Evolutionary conservation across 768 basidiomycete species (phyloP).

Genomic region (Albatrellus ellisii): DNA sequence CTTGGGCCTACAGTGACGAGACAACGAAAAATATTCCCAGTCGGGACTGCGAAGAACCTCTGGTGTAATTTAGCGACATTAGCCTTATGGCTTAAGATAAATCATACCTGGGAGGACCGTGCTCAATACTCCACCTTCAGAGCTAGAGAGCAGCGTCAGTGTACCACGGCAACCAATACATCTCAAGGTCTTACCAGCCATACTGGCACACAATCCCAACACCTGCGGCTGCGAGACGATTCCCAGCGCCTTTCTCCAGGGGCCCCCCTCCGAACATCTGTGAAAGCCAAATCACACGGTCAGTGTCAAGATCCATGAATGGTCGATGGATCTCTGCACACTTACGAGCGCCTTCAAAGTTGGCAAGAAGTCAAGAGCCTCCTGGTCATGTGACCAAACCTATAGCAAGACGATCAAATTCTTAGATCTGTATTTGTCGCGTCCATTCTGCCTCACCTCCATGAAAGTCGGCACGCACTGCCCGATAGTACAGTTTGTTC

Average conservation of each 20-base stretch:
- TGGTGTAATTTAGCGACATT: background rate
- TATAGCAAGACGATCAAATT: no score
- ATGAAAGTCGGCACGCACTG: slow-evolving; percentile 5
- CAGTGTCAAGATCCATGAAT: background rate
- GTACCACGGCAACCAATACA: background rate
- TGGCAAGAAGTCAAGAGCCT: background rate
- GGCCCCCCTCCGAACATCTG: background rate
- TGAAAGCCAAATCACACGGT: background rate
- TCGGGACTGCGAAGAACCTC: slow-evolving; percentile 9
- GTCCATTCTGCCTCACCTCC: no score
- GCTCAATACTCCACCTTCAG: slow-evolving; percentile 15
- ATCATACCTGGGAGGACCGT: slow-evolving; percentile 13
- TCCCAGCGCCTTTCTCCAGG: background rate
- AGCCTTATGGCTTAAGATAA: background rate
- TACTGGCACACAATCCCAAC: background rate
- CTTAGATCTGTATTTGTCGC: no score
- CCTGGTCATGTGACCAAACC: background rate
- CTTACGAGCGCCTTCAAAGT: background rate
- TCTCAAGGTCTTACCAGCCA: background rate
- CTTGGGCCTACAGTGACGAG: slow-evolving; percentile 10
- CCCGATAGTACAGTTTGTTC: slow-evolving; percentile 15
- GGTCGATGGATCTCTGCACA: background rate
- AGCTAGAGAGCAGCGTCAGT: slow-evolving; percentile 1
- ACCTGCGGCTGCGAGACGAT: background rate
- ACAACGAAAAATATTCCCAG: slow-evolving; percentile 16